These are phyloP conservation scores for Vigna nakashimae DNA, from an alignment of 306 rosid species.

Conservation along the genomic window DNA sequence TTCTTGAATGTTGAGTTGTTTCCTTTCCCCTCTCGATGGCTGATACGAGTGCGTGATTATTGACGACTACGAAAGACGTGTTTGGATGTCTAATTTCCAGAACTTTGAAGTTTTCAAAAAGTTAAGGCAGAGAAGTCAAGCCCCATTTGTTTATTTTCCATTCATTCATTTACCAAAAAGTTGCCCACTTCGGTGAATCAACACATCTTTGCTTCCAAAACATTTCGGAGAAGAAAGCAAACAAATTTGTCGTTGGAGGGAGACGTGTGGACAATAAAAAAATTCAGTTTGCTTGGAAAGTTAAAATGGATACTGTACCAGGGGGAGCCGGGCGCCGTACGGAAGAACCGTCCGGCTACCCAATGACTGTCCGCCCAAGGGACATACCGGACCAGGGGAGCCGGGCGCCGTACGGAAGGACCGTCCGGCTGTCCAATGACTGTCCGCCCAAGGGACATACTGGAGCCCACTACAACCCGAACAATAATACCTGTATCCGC, in stretches of 20 bases:
- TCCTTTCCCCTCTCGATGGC: conserved; percentile 9
- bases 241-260: conserved; percentile 32
- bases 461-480: too few species aligned
- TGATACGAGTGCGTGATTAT: conserved; percentile 18
- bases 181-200: not conserved
- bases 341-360: too few species aligned
- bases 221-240: not conserved
- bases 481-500: too few species aligned
- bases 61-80: conserved; percentile 40
- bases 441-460: too few species aligned
- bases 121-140: conserved; percentile 42
- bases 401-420: too few species aligned
- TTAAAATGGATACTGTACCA: conserved; percentile 1
- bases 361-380: too few species aligned
- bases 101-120: conserved; percentile 40
- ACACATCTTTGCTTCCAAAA: conserved; percentile 32
- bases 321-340: too few species aligned
- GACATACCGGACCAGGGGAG: too few species aligned
- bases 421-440: too few species aligned
- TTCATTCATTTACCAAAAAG: not conserved
- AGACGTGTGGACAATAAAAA: not conserved
- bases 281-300: conserved; percentile 12
- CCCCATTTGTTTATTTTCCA: conserved; percentile 13
- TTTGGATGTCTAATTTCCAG: conserved; percentile 34
- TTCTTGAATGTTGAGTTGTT: conserved; percentile 31